Evolutionary conservation across 225 moss, liverwort and hornwort species (phyloP).

Genomic region (Straminergon stramineum): DNA sequence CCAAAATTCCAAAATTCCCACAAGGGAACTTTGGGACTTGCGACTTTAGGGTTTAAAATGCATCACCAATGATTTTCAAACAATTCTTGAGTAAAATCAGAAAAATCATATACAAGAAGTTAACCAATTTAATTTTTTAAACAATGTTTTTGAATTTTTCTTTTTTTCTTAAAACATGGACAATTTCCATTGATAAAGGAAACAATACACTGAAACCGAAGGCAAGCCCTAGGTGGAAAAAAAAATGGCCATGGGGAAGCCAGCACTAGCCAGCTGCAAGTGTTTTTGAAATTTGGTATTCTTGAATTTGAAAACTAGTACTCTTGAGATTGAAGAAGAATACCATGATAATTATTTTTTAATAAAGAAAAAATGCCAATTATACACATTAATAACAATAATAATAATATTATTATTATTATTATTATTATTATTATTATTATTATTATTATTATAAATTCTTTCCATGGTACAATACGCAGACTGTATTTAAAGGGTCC

Average conservation of each 20-base stretch:
- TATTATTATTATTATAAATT: background rate
- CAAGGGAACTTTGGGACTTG: rapidly evolving
- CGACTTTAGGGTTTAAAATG: background rate
- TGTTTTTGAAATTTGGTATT: background rate
- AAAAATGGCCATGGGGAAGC: no score
- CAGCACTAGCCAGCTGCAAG: no score
- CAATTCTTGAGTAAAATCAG: background rate
- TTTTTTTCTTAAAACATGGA: no score
- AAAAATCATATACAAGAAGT: background rate
- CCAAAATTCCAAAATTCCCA: background rate
- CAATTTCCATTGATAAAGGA: no score
- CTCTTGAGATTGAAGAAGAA: background rate
- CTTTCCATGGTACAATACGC: background rate
- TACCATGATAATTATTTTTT: no score
- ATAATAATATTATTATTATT: no score
- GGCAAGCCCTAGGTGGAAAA: no score
- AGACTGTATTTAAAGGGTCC: background rate
- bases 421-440: no score
- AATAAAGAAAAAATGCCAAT: background rate
- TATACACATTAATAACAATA: no score
- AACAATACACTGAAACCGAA: no score
- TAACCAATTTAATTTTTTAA: no score
- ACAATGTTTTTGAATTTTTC: no score
- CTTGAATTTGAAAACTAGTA: background rate
- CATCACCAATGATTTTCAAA: background rate